Evolutionary conservation across 208 protist genomes (phyloP).

Genomic region (Crithidia acanthocephali): DNA sequence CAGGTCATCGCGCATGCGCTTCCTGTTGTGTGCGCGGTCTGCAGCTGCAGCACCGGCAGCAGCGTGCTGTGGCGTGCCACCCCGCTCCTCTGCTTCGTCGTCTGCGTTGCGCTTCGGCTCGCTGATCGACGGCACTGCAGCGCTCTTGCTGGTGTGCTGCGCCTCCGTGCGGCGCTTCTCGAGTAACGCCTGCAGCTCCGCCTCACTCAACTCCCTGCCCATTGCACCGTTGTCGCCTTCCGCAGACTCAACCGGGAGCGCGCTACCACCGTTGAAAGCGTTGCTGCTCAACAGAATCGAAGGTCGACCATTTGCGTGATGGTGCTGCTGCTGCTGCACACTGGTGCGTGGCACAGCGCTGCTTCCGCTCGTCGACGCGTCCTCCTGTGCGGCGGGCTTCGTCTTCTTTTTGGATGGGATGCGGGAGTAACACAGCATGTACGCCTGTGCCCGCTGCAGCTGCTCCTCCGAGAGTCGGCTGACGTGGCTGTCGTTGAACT

Average conservation of each 20-base stretch:
- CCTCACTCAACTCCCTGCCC: slow-evolving; percentile 32
- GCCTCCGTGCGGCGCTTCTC: not conserved
- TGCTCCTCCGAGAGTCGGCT: slow-evolving; percentile 62
- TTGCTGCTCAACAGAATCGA: not conserved
- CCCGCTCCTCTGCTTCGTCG: slow-evolving; percentile 11
- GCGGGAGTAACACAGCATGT: slow-evolving; percentile 92
- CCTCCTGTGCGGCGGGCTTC: not conserved
- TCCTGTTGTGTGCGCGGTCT: slow-evolving; percentile 6
- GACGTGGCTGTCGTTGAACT: slow-evolving; percentile 86
- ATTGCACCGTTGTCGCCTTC: not conserved
- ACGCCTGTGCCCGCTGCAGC: slow-evolving; percentile 77
- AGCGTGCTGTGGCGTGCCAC: not conserved
- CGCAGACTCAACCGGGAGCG: not conserved
- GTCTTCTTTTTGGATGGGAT: slow-evolving; percentile 18
- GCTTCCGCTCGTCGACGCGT: not conserved
- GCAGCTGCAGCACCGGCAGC: not conserved
- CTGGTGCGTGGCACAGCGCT: no score
- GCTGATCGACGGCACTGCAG: not conserved
- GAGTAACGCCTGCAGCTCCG: slow-evolving; percentile 27
- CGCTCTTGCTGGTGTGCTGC: not conserved
- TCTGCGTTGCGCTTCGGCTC: not conserved
- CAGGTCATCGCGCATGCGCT: slow-evolving; percentile 33
- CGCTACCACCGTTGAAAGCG: no score
- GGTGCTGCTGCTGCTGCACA: not conserved
- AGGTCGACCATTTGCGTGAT: not conserved